Conservation (phyloP, 2,329 filamentous ascomycete genomes). For the Pseudonectria buxi region DNA sequence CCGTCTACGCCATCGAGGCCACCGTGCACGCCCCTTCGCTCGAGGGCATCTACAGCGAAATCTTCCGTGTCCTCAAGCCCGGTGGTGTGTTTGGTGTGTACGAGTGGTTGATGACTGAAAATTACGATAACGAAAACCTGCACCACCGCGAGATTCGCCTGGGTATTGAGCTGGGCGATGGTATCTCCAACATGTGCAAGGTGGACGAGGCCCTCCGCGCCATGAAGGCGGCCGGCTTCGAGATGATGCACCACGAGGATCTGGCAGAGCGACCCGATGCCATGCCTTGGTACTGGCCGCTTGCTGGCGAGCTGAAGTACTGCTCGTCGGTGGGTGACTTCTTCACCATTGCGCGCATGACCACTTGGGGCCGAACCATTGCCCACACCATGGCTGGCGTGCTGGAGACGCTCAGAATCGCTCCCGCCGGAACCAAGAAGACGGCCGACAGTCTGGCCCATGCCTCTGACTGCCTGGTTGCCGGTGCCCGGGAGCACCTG, state of each 20-base stretch:
- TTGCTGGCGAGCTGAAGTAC: conserved; percentile 79
- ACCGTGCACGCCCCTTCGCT: conserved; percentile 90
- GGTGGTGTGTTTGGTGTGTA: conserved; percentile 95
- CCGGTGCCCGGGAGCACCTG: conserved; percentile 79
- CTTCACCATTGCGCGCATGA: conserved; percentile 83
- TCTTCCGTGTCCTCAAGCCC: conserved; percentile 91
- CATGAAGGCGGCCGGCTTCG: conserved; percentile 82
- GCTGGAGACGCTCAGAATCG: conserved; percentile 67
- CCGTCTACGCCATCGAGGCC: conserved; percentile 94
- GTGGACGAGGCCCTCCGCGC: conserved; percentile 73
- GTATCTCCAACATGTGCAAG: conserved; percentile 96
- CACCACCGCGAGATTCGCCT: conserved; percentile 85
- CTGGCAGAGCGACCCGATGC: conserved; percentile 69
- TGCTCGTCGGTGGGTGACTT: conserved; percentile 73
- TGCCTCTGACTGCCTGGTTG: conserved; percentile 79
- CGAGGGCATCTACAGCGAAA: conserved; percentile 88
- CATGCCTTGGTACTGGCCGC: conserved; percentile 89
- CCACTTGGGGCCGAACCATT: conserved; percentile 67
- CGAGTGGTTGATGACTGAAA: conserved; percentile 98
- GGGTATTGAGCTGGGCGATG: conserved; percentile 91
- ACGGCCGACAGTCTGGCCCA: conserved; percentile 83
- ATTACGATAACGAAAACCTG: conserved; percentile 83
- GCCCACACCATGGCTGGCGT: conserved; percentile 71
- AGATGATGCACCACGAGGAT: conserved; percentile 78
- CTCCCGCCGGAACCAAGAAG: conserved; percentile 82